A percentile compares a stretch with the other conserved stretches of the same genome.
These are phyloP conservation scores for Salvia splendens DNA, from an alignment of 257 asterid species.

Conservation along the genomic window DNA sequence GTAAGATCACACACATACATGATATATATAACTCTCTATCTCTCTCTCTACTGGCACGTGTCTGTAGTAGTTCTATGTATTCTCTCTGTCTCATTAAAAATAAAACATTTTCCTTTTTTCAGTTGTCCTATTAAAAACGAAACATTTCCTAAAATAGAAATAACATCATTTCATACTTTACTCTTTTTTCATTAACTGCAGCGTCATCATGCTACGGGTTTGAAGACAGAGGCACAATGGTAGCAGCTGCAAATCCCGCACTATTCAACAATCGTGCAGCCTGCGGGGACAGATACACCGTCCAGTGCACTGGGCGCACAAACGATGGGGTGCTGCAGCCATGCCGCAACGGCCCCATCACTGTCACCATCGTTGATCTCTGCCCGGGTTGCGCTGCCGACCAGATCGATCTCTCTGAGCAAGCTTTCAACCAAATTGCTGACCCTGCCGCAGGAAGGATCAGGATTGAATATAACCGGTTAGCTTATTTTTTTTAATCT, in stretches of 20 bases:
- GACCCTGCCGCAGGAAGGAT: conserved; percentile 48
- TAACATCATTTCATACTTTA: too few relatives aligned
- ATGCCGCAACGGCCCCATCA: conserved; percentile 40
- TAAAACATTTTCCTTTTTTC: too few relatives aligned
- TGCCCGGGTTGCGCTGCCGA: conserved; percentile 44
- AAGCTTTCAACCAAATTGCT: conserved; percentile 52
- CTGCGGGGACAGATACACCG: conserved; percentile 39
- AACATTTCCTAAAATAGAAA: too few relatives aligned
- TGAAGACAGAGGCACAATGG: conserved; percentile 36
- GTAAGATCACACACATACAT: conserved; percentile 22
- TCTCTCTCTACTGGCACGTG: background rate
- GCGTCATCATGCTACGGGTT: conserved; percentile 58
- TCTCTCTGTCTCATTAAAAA: too few relatives aligned
- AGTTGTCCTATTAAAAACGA: too few relatives aligned
- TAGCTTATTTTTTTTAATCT: too few relatives aligned
- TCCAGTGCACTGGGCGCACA: conserved; percentile 49
- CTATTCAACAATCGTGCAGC: conserved; percentile 42
- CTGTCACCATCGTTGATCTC: conserved; percentile 50
- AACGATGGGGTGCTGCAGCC: conserved; percentile 40
- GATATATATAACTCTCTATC: background rate
- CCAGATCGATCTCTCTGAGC: conserved; percentile 50
- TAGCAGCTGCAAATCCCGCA: conserved; percentile 43
- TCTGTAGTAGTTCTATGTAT: too few relatives aligned
- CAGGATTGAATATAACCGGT: conserved; percentile 33
- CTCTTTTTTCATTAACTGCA: background rate